Percentiles rank a stretch among this genome's conserved stretches.
Conservation (phyloP, 495 filamentous ascomycete genomes). For the Lepidopterella palustris region DNA sequence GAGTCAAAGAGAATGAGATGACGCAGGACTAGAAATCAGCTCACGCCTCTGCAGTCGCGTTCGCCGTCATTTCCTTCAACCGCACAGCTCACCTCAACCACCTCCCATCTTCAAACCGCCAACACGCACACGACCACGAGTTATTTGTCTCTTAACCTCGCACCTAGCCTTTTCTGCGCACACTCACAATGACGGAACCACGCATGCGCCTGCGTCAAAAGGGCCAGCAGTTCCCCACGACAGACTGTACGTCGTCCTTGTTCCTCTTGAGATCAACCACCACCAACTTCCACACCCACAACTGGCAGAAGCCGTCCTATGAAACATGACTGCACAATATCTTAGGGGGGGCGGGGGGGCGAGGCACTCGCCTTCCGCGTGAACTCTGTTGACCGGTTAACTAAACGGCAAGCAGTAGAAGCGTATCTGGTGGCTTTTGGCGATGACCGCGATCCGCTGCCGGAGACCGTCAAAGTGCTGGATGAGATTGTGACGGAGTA, state of each 20-base stretch:
- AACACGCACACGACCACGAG: no score
- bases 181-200: slow-evolving; percentile 35
- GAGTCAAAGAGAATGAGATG: no score
- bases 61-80: no score
- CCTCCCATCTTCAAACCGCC: no score
- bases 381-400: background rate
- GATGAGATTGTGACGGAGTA: slow-evolving; percentile 88
- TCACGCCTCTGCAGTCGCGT: no score
- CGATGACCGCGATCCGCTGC: slow-evolving; percentile 63
- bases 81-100: no score
- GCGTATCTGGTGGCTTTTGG: slow-evolving; percentile 83
- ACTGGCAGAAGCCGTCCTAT: background rate
- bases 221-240: slow-evolving; percentile 81
- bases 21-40: no score
- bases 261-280: background rate
- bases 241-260: slow-evolving; percentile 55
- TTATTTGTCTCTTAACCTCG: no score
- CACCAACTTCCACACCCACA: background rate
- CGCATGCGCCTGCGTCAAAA: slow-evolving; percentile 59
- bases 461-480: slow-evolving; percentile 74
- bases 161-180: background rate
- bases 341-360: no score
- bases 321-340: no score
- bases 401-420: slow-evolving; percentile 49
- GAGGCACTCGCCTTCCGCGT: slow-evolving; percentile 5